phyloP scores from a whole-genome alignment of 23 red algal genomes.

The Cyanidiococcus yangmingshanensis region DNA sequence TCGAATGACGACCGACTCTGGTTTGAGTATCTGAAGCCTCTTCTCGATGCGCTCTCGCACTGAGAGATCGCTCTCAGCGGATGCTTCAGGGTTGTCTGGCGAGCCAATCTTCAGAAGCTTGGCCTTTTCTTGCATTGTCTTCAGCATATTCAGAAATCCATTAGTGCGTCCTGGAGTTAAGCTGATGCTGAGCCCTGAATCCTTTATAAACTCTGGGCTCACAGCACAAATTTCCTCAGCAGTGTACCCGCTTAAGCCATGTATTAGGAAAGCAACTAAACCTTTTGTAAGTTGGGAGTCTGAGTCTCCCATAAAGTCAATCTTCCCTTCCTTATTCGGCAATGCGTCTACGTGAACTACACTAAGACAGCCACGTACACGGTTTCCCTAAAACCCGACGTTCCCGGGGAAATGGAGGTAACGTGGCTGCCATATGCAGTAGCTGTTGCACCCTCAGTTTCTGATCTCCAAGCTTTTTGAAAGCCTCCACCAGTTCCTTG shows the following conservation, averaged over 20 bases:
- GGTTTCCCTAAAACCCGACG: background rate
- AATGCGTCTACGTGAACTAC: conserved; percentile 32
- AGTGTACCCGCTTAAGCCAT: conserved; percentile 56
- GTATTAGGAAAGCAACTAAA: conserved; percentile 68
- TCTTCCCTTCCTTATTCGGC: conserved; percentile 16
- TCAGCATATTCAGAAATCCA: conserved; percentile 96
- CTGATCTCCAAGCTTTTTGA: conserved; percentile 58
- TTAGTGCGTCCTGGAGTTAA: conserved; percentile 93
- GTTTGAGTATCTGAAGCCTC: conserved; percentile 50
- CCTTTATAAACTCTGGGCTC: conserved; percentile 56
- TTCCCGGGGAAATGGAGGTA: conserved; percentile 29
- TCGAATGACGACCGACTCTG: conserved; percentile 29
- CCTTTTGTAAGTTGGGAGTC: conserved; percentile 98
- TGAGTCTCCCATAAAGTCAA: conserved; percentile 54
- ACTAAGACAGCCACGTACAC: conserved; percentile 40
- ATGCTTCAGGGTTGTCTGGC: background rate
- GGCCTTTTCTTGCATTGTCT: conserved; percentile 67
- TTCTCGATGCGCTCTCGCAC: conserved; percentile 44
- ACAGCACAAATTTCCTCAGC: conserved; percentile 45
- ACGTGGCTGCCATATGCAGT: conserved; percentile 59
- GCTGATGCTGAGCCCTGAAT: conserved; percentile 49
- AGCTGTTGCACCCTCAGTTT: conserved; percentile 95
- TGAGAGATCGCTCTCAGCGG: conserved; percentile 19
- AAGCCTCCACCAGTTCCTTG: conserved; percentile 32
- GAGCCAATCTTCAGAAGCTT: background rate